Conservation (phyloP, 2,329 filamentous ascomycete genomes). For the Ophiostoma ips region DNA sequence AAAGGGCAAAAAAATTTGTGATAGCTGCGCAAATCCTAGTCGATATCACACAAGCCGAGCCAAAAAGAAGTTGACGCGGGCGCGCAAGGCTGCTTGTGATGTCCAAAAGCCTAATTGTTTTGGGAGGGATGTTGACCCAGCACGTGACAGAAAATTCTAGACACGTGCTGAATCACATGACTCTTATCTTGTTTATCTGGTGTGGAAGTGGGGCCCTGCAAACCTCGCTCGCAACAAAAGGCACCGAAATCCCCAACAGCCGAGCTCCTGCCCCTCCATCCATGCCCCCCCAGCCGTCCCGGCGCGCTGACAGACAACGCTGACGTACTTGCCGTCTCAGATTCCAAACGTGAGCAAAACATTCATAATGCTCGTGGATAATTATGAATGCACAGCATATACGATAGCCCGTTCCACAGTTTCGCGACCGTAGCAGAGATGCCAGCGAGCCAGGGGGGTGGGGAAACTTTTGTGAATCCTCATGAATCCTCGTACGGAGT, state of each 20-base stretch:
- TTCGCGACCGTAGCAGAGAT: no score
- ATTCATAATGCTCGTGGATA: background rate
- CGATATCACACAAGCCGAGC: background rate
- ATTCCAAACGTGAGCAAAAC: background rate
- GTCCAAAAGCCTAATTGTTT: background rate
- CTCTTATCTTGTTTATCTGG: background rate
- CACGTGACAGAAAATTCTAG: slow-evolving; percentile 1
- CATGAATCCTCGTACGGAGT: no score
- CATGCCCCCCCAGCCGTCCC: background rate
- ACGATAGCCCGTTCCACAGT: no score
- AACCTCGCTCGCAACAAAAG: slow-evolving; percentile 1
- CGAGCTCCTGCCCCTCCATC: background rate
- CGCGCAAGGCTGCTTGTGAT: background rate
- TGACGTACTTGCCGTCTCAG: background rate
- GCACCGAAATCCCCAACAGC: slow-evolving; percentile 1
- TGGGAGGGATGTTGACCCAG: no score
- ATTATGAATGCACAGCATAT: no score
- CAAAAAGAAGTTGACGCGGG: no score
- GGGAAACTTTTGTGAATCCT: no score
- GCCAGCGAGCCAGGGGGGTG: no score
- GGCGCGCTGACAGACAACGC: background rate
- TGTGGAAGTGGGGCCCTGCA: background rate
- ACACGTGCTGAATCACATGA: background rate
- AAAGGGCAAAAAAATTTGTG: no score
- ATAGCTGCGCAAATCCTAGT: no score